Percentiles rank a stretch among this genome's conserved stretches.
Conservation (phyloP, 192 early-diverging fungal species). For the Piromyces finnis region DNA sequence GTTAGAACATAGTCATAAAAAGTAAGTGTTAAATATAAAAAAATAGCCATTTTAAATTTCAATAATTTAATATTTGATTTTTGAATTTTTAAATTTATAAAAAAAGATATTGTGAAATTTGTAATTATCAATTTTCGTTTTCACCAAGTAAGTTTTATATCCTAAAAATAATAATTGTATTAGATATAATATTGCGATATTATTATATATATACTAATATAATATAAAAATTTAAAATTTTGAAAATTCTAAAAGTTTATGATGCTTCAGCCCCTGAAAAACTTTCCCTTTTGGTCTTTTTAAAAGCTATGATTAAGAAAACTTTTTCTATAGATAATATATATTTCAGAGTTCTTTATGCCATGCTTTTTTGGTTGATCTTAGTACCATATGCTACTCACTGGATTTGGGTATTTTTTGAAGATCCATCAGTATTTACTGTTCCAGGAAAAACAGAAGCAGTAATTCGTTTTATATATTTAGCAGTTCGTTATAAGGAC, state of each 20-base stretch:
- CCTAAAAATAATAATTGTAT: no score
- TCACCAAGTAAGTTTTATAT: constrained; percentile 47
- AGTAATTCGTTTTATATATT: not conserved
- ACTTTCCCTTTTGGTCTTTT: not conserved
- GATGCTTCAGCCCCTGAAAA: not conserved
- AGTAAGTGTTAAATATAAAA: constrained; percentile 20
- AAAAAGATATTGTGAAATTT: constrained; percentile 68
- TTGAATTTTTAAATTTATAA: no score
- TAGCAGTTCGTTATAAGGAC: not conserved
- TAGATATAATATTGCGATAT: no score
- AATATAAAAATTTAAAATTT: no score
- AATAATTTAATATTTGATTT: no score
- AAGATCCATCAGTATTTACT: not conserved
- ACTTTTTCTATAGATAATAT: not conserved
- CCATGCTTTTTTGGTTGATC: not conserved
- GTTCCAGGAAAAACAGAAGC: not conserved
- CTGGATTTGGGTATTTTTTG: not conserved
- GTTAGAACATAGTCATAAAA: constrained; percentile 64
- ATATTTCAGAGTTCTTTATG: not conserved
- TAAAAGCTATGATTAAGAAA: not conserved
- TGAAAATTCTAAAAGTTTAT: not conserved
- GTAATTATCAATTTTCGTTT: constrained; percentile 68
- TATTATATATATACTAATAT: no score
- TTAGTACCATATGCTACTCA: not conserved
- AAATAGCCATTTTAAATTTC: no score